Evolutionary conservation across 192 early-diverging fungal species (phyloP).

Genomic region (Linnemannia elongata): DNA sequence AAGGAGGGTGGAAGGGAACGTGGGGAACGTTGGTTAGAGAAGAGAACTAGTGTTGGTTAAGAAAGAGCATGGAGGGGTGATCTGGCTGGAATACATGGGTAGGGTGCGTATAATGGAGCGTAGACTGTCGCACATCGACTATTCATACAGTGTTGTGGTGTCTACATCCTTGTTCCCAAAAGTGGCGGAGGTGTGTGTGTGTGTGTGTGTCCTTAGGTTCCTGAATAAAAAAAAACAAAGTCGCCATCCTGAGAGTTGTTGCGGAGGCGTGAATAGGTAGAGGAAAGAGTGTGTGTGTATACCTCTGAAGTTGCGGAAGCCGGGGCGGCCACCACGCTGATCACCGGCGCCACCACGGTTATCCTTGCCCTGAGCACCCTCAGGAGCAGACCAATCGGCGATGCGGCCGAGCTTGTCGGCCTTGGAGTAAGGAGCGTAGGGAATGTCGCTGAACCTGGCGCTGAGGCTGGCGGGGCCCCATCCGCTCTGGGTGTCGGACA

Average conservation of each 20-base stretch:
- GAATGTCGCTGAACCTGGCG: conserved; percentile 81
- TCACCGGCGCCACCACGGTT: conserved; percentile 63
- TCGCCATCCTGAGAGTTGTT: background rate
- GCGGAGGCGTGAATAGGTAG: background rate
- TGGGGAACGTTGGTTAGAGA: background rate
- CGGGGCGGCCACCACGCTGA: conserved; percentile 56
- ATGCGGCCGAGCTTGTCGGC: conserved; percentile 94
- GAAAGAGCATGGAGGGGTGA: background rate
- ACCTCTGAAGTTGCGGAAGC: conserved; percentile 61
- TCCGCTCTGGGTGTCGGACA: conserved; percentile 86
- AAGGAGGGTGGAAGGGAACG: background rate
- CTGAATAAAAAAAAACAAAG: background rate
- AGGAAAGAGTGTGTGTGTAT: background rate
- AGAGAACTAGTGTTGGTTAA: background rate
- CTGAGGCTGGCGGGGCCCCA: conserved; percentile 90
- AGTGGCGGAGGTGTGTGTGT: background rate
- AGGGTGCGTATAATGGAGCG: background rate
- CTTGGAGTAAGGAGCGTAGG: conserved; percentile 96
- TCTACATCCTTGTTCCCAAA: background rate
- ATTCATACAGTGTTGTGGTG: background rate
- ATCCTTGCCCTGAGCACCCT: conserved; percentile 73
- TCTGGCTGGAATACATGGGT: background rate
- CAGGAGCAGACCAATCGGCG: conserved; percentile 91
- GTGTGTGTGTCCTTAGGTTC: background rate
- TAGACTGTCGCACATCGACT: background rate